These are phyloP conservation scores for Scheffersomyces stambukii DNA, from an alignment of 1,139 yeast species.

Conservation along the genomic window DNA sequence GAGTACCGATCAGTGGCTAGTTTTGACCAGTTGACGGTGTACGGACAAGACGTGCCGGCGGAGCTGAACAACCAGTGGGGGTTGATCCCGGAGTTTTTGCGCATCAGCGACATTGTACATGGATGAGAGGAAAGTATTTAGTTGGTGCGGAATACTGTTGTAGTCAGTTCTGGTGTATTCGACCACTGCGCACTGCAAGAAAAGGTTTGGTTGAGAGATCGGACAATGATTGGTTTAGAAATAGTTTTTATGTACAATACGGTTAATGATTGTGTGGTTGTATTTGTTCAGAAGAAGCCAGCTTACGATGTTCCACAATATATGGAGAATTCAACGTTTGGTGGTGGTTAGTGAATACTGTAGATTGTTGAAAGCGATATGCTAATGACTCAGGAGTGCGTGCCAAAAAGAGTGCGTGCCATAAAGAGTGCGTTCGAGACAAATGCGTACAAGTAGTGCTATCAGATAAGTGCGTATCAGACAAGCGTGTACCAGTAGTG, in stretches of 20 bases:
- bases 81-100: slow-evolving; percentile 32
- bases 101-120: slow-evolving; percentile 30
- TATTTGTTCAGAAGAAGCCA: no score
- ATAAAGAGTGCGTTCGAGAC: slow-evolving; percentile 1
- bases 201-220: background rate
- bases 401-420: background rate
- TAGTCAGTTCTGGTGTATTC: background rate
- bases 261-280: no score
- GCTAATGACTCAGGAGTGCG: no score
- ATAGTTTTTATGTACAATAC: no score
- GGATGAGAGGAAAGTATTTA: slow-evolving; percentile 9
- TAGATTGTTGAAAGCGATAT: no score
- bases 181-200: background rate
- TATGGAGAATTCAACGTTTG: no score
- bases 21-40: slow-evolving; percentile 26
- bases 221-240: background rate
- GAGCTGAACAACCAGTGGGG: slow-evolving; percentile 30
- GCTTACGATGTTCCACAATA: no score
- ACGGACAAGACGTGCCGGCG: slow-evolving; percentile 38
- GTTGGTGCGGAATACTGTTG: no score
- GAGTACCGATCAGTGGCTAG: slow-evolving; percentile 24
- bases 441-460: no score
- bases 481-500: no score
- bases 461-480: no score
- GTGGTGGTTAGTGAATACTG: no score